Conservation (phyloP, 345 rosid genomes). For the Cochlearia excelsa region DNA sequence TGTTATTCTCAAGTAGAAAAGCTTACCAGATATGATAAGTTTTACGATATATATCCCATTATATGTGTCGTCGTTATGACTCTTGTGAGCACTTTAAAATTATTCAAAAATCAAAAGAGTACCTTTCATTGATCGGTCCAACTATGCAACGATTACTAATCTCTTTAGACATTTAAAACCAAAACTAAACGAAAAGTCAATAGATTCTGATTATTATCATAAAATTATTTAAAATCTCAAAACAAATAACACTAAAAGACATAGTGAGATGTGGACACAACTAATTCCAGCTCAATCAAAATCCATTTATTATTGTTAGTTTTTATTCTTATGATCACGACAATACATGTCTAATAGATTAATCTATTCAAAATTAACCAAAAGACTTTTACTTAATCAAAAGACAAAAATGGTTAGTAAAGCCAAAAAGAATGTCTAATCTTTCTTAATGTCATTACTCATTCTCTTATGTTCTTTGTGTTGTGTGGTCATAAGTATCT, state of each 20-base stretch:
- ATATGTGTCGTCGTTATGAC: background rate
- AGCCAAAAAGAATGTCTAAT: conserved; percentile 31
- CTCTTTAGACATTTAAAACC: background rate
- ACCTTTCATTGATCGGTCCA: conserved; percentile 13
- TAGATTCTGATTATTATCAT: conserved; percentile 3
- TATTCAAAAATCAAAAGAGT: background rate
- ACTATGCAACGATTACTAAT: conserved; percentile 16
- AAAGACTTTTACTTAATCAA: conserved; percentile 26
- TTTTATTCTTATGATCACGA: conserved; percentile 9
- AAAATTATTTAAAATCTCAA: conserved; percentile 4
- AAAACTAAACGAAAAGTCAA: conserved; percentile 16
- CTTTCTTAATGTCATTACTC: conserved; percentile 22
- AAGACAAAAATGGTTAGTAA: conserved; percentile 10
- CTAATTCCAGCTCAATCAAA: conserved; percentile 31
- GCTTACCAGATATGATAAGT: too few relatives aligned
- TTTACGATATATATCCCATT: too few relatives aligned
- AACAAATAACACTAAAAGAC: conserved; percentile 12
- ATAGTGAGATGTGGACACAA: conserved; percentile 14
- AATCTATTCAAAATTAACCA: conserved; percentile 4
- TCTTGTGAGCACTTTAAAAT: conserved; percentile 1
- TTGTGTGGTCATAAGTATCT: conserved; percentile 3
- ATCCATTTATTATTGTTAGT: background rate
- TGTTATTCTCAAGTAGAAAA: too few relatives aligned
- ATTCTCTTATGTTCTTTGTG: conserved; percentile 11
- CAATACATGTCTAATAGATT: conserved; percentile 25